These are phyloP conservation scores for Termitomyces sp. DNA, from an alignment of 1,284 basidiomycete genomes.

Conservation along the genomic window DNA sequence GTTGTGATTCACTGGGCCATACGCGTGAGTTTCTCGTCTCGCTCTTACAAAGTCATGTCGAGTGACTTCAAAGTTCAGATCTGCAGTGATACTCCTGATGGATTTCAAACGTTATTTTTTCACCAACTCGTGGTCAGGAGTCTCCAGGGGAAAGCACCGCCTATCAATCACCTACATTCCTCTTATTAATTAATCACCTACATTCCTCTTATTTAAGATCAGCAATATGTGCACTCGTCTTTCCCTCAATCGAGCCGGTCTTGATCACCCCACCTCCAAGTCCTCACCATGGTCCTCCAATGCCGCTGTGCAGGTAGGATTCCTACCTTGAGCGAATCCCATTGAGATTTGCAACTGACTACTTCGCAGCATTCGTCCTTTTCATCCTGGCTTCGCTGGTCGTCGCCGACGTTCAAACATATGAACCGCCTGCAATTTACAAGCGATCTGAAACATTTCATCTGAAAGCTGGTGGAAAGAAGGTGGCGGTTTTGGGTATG, in stretches of 20 bases:
- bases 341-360: not conserved
- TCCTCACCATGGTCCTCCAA: constrained; percentile 12
- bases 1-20: not conserved
- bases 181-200: constrained; percentile 2
- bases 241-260: constrained; percentile 16
- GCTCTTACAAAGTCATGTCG: too few species aligned
- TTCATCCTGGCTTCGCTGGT: constrained; percentile 7
- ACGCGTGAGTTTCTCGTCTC: too few species aligned
- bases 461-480: constrained; percentile 12
- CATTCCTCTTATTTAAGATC: not conserved
- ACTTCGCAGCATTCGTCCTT: constrained; percentile 12
- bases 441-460: constrained; percentile 11
- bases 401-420: constrained; percentile 11
- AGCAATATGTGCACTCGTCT: not conserved
- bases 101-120: constrained; percentile 3
- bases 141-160: not conserved
- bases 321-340: not conserved
- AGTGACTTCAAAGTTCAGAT: not conserved
- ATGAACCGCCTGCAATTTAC: constrained; percentile 13
- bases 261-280: constrained; percentile 10
- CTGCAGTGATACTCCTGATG: constrained; percentile 7
- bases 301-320: constrained; percentile 17
- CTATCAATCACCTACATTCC: constrained; percentile 5
- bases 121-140: not conserved
- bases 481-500: constrained; percentile 14